Conservation (phyloP, 306 rosid genomes). For the Morella rubra region DNA sequence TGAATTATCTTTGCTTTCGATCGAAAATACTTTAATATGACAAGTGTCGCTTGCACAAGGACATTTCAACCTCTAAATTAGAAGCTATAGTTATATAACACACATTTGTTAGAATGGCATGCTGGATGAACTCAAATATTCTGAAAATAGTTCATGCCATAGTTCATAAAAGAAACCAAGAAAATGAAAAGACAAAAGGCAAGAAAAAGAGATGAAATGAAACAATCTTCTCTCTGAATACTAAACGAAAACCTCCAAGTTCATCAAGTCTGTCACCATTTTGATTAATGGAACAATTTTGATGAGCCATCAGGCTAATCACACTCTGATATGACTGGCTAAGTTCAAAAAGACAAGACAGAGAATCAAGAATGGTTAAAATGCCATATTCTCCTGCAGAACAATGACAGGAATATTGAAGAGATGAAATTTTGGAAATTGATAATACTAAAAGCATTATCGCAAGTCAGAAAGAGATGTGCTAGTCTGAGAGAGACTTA, state of each 20-base stretch:
- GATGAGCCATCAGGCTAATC: neutral
- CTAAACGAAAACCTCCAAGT: neutral
- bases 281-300: neutral
- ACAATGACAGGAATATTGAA: neutral
- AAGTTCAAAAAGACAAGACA: neutral
- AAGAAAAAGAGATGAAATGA: too few species aligned
- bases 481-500: neutral
- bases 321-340: neutral
- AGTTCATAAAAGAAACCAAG: neutral
- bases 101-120: neutral
- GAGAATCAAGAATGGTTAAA: neutral
- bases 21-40: neutral
- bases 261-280: neutral
- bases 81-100: neutral
- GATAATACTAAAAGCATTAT: neutral
- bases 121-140: neutral
- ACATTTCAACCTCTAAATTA: neutral
- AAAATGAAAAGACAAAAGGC: neutral
- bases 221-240: neutral
- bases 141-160: neutral
- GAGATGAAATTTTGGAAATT: conserved; percentile 3
- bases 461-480: neutral
- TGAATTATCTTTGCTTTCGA: neutral
- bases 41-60: neutral
- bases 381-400: neutral